phyloP scores from a whole-genome alignment of 768 basidiomycete species.

The Termitomyces sp. region DNA sequence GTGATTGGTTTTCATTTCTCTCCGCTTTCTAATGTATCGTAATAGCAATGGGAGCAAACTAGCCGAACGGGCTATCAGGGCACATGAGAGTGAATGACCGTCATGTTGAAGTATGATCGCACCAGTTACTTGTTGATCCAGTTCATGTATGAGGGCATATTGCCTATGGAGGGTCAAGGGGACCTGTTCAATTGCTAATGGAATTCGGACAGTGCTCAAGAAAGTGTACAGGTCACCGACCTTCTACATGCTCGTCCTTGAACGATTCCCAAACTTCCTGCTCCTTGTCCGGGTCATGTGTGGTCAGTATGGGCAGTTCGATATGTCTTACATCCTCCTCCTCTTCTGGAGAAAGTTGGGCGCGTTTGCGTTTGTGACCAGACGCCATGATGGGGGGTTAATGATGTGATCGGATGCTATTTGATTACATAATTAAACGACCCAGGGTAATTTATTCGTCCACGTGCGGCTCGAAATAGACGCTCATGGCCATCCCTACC shows the following conservation, averaged over 20 bases:
- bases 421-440: not conserved
- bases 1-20: not conserved
- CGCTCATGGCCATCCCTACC: not conserved
- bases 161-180: conserved; percentile 71
- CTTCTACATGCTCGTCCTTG: conserved; percentile 76
- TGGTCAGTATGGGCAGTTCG: conserved; percentile 11
- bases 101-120: conserved; percentile 14
- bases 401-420: not conserved
- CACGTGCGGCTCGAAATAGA: conserved; percentile 4
- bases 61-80: conserved; percentile 28
- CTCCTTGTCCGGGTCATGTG: conserved; percentile 39
- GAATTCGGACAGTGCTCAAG: not conserved
- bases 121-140: conserved; percentile 66
- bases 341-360: conserved; percentile 30
- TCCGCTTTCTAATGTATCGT: conserved; percentile 35
- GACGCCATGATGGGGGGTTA: conserved; percentile 12
- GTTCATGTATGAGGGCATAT: conserved; percentile 62
- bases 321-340: conserved; percentile 20
- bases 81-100: not conserved
- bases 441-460: not conserved
- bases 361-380: conserved; percentile 43
- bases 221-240: conserved; percentile 26
- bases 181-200: conserved; percentile 68
- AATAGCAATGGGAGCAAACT: conserved; percentile 39
- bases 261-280: conserved; percentile 68